Evolutionary conservation across 345 rosid genomes (phyloP), one percentile per base, ranked within the genome.

Genomic region (Microcos paniculata): DNA sequence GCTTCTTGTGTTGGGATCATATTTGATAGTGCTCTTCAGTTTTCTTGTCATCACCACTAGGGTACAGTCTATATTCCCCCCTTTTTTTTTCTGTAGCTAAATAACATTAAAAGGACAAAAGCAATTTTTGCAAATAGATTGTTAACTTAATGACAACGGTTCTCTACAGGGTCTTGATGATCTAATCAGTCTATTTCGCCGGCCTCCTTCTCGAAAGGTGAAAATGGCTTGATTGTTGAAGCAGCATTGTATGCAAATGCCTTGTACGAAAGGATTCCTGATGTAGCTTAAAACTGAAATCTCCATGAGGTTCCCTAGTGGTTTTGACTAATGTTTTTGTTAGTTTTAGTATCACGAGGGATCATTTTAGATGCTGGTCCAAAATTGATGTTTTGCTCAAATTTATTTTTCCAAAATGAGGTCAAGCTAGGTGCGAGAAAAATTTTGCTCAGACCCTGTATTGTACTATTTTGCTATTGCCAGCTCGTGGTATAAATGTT

Each of bases 21-120:
- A 96, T 79, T 84, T 96, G 80, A 93, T 93, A 72, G 85, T 88
- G 59, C 96, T 96, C 56, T 96, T 93, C 87, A 89, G 97, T 80
- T 93, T 96, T 81, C 98, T 96, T 49, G 92, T 93, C 81, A 86
- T 96, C 77, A 92, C 96, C 58, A 96, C 99, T 48, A 87, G 99
- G 95, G 99, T 96, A 88, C 75, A 43, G 13, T 33, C 75, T 33
- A 8, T 42, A 19, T 53, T 33, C 52, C 23, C 14, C 26, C 8
- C 3, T 35, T 23, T 56, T 11, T 8, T 38, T 33, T 10, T 3
- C 12, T 28, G 15, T 3, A 7, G 26, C 19, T 13, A 31, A 57
- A 35, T 3, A 21, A 19, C 8, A n/a, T 15, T 8, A 15, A 30
- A 61, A 61, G 5, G 66, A 8, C 0, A 7, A 31, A 0, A 18